These are phyloP conservation scores for Biancaea sappan DNA, from an alignment of 306 rosid genomes.

Conservation along the genomic window DNA sequence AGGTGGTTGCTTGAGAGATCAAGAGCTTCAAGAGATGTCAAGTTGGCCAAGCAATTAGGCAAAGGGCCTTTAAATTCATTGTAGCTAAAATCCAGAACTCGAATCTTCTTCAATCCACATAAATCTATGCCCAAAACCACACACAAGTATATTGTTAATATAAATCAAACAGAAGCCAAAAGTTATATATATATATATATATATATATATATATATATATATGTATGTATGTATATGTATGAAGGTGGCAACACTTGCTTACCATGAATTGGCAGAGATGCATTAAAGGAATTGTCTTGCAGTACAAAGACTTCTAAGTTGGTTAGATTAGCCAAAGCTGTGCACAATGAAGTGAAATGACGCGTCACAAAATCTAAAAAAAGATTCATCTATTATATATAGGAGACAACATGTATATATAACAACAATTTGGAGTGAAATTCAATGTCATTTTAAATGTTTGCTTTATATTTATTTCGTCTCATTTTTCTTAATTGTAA, in stretches of 20 bases:
- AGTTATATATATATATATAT: no score
- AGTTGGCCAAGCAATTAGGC: neutral
- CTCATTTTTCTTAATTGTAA: no score
- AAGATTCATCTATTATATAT: no score
- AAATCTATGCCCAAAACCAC: neutral
- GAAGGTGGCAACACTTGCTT: neutral
- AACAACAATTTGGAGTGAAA: no score
- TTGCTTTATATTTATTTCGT: no score
- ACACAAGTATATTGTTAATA: neutral
- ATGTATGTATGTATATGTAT: neutral
- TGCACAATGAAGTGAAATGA: neutral
- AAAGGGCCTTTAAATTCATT: neutral
- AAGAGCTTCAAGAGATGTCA: constrained; percentile 3
- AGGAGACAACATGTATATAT: no score
- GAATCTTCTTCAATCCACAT: neutral
- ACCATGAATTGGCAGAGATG: neutral
- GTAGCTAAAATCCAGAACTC: neutral
- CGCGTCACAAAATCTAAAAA: no score
- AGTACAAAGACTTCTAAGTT: neutral
- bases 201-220: neutral
- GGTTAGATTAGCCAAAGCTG: neutral
- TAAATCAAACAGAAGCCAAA: neutral
- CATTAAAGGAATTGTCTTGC: neutral
- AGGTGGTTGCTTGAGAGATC: neutral
- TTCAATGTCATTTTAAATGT: no score